These are phyloP conservation scores for Trichoderma gamsii DNA, from an alignment of 495 filamentous ascomycete genomes.

Conservation along the genomic window DNA sequence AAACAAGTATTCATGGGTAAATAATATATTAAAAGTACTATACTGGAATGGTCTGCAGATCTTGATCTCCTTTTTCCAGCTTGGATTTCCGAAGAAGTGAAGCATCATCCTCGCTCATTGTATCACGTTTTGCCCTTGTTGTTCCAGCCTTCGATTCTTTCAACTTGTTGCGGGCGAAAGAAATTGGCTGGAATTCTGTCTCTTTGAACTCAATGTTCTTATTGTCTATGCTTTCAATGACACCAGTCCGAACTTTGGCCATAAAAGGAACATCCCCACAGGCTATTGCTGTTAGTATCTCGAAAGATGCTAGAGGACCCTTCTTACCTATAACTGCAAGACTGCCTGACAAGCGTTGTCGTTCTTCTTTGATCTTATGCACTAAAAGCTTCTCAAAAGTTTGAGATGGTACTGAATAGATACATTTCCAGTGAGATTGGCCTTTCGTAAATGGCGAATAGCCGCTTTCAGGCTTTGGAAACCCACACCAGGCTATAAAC, in stretches of 20 bases:
- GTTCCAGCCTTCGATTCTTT: neutral
- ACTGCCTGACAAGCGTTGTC: neutral
- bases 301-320: neutral
- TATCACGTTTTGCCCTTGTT: neutral
- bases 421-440: neutral
- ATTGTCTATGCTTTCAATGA: neutral
- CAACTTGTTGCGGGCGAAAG: neutral
- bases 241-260: neutral
- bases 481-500: neutral
- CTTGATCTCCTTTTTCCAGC: too few relatives aligned
- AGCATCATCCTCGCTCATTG: too few relatives aligned
- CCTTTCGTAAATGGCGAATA: neutral
- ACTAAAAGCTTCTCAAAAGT: neutral
- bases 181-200: neutral
- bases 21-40: too few relatives aligned
- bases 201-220: neutral
- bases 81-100: too few relatives aligned
- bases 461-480: neutral
- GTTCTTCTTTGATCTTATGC: neutral
- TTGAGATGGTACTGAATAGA: neutral
- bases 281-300: neutral
- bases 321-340: conserved; percentile 5
- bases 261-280: neutral
- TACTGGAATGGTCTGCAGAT: too few relatives aligned
- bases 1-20: too few relatives aligned